Base-by-base conservation (phyloP, 768 basidiomycete species). In the Boletus coccyginus region DNA sequence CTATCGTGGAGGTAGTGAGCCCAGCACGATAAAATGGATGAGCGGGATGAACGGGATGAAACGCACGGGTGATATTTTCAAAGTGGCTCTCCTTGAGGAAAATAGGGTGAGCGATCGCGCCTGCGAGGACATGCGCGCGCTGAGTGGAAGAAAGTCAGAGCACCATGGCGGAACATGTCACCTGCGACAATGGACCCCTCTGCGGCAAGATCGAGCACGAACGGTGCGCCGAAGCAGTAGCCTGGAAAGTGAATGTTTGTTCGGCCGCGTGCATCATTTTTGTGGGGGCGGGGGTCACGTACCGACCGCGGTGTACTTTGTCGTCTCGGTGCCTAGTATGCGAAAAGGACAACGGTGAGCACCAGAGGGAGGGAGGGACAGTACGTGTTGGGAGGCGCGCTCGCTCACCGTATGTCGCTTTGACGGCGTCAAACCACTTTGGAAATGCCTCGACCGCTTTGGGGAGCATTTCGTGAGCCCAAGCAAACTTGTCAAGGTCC, bases 211-310 rank as follows among this genome's bases (percentile, higher is more conserved):
- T 83, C 74, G 49, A 82, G 67, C 6, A 75, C 75, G 50, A 75
- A 81, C 0, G 81, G 76, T 7, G 72, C 83, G 3, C 82, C 81
- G 56, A 83, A 83, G 62, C 81, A 86, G 50, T 84, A 83, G 5
- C 82, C 81, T 82, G 32, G 14, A 5, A 36, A 21, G n/a, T 0
- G 19, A 5, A 31, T 0, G 11, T 24, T 41, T 4, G 13, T 10
- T 57, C 21, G 39, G 38, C 48, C 19, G 1, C 3, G 5, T 36
- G 29, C 6, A 27, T 16, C 35, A 6, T 3, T 14, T 36, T 36
- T 13, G 13, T 2, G 13, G 35, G 12, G 33, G 6, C 3, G 12
- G 35, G 13, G 13, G 13, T 33, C 16, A 58, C 76, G 38, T 52
- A 79, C 79, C 81, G 44, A 77, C 78, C 1, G 79, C 71, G 14